Evolutionary conservation across 2,329 filamentous ascomycete genomes (phyloP).

Genomic region (Xylaria multiplex): DNA sequence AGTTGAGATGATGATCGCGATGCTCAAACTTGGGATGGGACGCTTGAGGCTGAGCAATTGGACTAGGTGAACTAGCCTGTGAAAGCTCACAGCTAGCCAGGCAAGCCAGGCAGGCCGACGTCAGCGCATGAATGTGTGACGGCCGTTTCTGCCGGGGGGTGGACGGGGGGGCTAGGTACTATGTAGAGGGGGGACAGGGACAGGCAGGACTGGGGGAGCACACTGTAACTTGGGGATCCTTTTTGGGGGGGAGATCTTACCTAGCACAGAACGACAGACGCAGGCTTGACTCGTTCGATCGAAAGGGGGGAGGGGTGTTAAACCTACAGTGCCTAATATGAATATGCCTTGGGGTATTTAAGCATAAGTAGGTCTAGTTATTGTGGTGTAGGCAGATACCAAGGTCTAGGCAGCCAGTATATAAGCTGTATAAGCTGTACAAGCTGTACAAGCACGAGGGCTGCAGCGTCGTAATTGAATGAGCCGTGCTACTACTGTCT

Average conservation of each 20-base stretch:
- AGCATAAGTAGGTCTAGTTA: not conserved
- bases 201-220: not conserved
- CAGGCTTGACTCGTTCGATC: slow-evolving; percentile 32
- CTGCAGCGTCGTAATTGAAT: no score
- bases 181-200: not conserved
- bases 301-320: slow-evolving; percentile 22
- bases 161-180: not conserved
- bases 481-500: no score
- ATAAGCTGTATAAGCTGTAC: no score
- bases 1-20: slow-evolving; percentile 33
- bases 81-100: slow-evolving; percentile 52
- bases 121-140: slow-evolving; percentile 58
- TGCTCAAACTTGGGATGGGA: slow-evolving; percentile 41
- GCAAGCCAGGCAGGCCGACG: slow-evolving; percentile 57
- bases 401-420: no score
- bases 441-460: no score
- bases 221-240: slow-evolving; percentile 13
- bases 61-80: slow-evolving; percentile 49
- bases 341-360: slow-evolving; percentile 6
- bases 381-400: no score
- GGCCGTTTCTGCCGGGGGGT: slow-evolving; percentile 32
- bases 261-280: slow-evolving; percentile 37
- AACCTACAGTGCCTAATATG: not conserved
- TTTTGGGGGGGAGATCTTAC: slow-evolving; percentile 31
- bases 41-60: slow-evolving; percentile 48